Evolutionary conservation across 805 yeast genomes (phyloP).

Genomic region (Debaryomyces tyrocola): DNA sequence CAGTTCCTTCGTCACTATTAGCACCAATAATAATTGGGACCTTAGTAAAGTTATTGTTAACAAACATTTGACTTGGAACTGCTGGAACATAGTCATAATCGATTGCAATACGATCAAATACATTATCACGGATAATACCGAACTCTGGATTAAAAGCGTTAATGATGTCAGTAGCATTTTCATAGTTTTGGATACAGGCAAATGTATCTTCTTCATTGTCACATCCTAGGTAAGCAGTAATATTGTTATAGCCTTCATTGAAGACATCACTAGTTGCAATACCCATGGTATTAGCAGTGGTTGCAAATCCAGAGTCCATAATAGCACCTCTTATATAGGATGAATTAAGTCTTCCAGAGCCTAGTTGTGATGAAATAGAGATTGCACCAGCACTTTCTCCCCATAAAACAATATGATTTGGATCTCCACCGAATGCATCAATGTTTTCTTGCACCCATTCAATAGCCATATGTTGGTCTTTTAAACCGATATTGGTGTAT

Average conservation of each 20-base stretch:
- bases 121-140: background rate
- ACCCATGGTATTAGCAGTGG: background rate
- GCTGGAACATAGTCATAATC: slow-evolving; percentile 1
- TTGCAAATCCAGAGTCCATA: slow-evolving; percentile 1
- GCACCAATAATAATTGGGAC: slow-evolving; percentile 4
- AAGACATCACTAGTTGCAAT: background rate
- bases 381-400: slow-evolving; percentile 45
- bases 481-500: slow-evolving; percentile 40
- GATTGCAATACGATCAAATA: background rate
- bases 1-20: slow-evolving; percentile 3
- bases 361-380: slow-evolving; percentile 1
- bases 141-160: background rate
- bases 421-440: slow-evolving; percentile 47
- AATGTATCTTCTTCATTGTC: background rate
- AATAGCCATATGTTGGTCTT: slow-evolving; percentile 48
- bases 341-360: background rate
- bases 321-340: slow-evolving; percentile 2
- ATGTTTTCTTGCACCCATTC: slow-evolving; percentile 48
- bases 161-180: background rate
- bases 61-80: slow-evolving; percentile 1
- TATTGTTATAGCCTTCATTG: background rate
- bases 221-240: background rate
- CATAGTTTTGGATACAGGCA: background rate
- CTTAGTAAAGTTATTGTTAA: background rate
- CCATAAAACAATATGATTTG: slow-evolving; percentile 39